Evolutionary conservation across 768 basidiomycete species (phyloP).

Genomic region (Lactarius psammicola): DNA sequence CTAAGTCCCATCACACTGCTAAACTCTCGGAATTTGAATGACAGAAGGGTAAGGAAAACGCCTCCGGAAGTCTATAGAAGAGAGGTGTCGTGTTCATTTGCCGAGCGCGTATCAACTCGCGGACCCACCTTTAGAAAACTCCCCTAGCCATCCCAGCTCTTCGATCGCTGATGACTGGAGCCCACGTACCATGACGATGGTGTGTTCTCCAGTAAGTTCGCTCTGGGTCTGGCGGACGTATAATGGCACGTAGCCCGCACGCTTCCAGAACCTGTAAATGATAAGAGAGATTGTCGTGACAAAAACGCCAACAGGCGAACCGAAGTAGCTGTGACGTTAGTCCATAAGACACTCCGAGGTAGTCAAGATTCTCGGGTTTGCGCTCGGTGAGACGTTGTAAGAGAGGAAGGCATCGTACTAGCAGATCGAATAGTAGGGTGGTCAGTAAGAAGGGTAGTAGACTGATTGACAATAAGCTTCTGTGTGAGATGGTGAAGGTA

Average conservation of each 20-base stretch:
- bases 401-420: slow-evolving; percentile 84
- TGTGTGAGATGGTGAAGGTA: background rate
- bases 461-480: slow-evolving; percentile 34
- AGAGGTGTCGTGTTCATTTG: background rate
- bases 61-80: slow-evolving; percentile 75
- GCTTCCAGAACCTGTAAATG: slow-evolving; percentile 83
- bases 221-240: slow-evolving; percentile 93
- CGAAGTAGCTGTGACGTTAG: slow-evolving; percentile 81
- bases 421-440: slow-evolving; percentile 68
- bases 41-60: slow-evolving; percentile 86
- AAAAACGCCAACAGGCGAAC: slow-evolving; percentile 37
- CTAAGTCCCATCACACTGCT: slow-evolving; percentile 84
- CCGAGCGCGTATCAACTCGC: background rate
- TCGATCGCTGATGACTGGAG: slow-evolving; percentile 62
- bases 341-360: slow-evolving; percentile 95
- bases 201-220: slow-evolving; percentile 95
- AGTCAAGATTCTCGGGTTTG: slow-evolving; percentile 88
- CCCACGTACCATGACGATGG: slow-evolving; percentile 91
- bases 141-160: slow-evolving; percentile 79
- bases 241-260: slow-evolving; percentile 84
- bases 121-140: slow-evolving; percentile 76
- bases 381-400: slow-evolving; percentile 87
- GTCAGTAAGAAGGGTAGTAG: slow-evolving; percentile 70
- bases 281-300: slow-evolving; percentile 12
- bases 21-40: slow-evolving; percentile 95